phyloP scores from a whole-genome alignment of 2,329 filamentous ascomycete species.

The Talaromyces sp. region DNA sequence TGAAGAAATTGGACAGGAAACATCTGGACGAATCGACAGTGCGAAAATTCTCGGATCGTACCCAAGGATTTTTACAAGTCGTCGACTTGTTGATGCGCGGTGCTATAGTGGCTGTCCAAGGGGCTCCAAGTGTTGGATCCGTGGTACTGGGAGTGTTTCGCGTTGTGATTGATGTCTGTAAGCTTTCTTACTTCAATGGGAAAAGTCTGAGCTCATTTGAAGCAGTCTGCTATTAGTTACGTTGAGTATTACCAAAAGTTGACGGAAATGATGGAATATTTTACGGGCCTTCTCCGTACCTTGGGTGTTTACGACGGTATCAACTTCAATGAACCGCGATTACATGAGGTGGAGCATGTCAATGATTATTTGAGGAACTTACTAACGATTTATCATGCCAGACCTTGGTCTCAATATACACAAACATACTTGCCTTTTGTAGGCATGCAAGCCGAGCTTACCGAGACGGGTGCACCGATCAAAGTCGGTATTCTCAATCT shows the following conservation, averaged over 20 bases:
- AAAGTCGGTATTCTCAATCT: neutral
- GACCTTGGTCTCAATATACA: conserved; percentile 15
- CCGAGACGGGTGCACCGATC: neutral
- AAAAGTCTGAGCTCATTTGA: neutral
- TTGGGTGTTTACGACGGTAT: conserved; percentile 1
- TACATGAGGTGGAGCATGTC: neutral
- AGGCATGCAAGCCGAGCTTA: conserved; percentile 10
- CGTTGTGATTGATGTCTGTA: neutral
- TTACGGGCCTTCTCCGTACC: neutral
- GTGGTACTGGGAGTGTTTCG: conserved; percentile 13
- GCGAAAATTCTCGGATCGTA: neutral
- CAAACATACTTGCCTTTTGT: conserved; percentile 16
- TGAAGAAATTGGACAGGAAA: conserved; percentile 5
- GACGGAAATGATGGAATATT: conserved; percentile 16
- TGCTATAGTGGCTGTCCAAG: conserved; percentile 1
- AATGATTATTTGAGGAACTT: neutral
- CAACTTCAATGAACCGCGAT: conserved; percentile 1
- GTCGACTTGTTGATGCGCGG: conserved; percentile 13
- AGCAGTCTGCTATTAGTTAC: conserved; percentile 16
- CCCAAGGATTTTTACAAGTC: neutral
- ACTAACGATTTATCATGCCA: neutral
- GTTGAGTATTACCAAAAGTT: conserved; percentile 19
- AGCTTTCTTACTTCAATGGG: neutral
- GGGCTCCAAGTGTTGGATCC: conserved; percentile 7
- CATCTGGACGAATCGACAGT: neutral